Evolutionary conservation across 352 stramenopile species (phyloP).

Genomic region (Globisporangium rhizosaccharum): DNA sequence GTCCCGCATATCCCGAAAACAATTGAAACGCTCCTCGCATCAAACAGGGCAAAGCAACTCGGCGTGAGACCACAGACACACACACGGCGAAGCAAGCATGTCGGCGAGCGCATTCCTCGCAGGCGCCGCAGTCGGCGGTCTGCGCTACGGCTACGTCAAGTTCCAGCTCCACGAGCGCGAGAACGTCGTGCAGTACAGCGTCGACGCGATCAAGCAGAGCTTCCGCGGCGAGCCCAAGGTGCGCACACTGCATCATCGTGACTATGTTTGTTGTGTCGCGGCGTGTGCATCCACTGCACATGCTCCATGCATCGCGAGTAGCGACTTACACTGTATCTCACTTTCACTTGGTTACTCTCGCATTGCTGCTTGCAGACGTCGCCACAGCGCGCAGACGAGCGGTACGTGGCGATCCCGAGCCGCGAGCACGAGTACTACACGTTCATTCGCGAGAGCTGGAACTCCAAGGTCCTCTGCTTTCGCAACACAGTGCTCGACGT

Average conservation of each 20-base stretch:
- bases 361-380: not conserved
- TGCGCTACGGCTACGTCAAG: slow-evolving; percentile 64
- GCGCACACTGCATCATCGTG: not conserved
- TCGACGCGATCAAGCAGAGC: slow-evolving; percentile 53
- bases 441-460: slow-evolving; percentile 63
- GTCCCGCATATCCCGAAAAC: not conserved
- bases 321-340: not conserved
- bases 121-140: slow-evolving; percentile 48
- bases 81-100: slow-evolving; percentile 21
- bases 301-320: no score
- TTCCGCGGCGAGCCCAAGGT: slow-evolving; percentile 41
- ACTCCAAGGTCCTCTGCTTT: slow-evolving; percentile 58
- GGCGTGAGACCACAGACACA: not conserved
- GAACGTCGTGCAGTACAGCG: slow-evolving; percentile 63
- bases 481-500: slow-evolving; percentile 51
- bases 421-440: slow-evolving; percentile 83
- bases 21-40: not conserved
- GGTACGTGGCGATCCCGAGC: slow-evolving; percentile 60
- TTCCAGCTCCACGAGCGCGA: slow-evolving; percentile 68
- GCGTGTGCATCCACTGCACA: not conserved
- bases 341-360: not conserved
- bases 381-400: slow-evolving; percentile 23
- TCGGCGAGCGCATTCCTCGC: slow-evolving; percentile 67
- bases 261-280: not conserved
- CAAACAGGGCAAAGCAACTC: not conserved